Base-by-base conservation (phyloP, 202 grass and related monocot genomes). In the Zoysia matrella region DNA sequence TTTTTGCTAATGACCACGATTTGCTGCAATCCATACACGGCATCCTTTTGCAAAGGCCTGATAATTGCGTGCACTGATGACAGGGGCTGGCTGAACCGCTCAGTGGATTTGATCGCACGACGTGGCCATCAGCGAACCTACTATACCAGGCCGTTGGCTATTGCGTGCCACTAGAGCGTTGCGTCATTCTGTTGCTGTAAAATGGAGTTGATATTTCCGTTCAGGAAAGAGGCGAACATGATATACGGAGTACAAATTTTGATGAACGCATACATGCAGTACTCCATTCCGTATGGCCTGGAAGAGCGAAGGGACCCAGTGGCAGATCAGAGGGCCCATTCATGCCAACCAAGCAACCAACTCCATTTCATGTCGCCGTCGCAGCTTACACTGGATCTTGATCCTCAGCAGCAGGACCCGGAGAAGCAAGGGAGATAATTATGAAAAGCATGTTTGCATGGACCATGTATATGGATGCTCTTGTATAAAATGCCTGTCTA, bases 291-390 rank as follows among this genome's bases (percentile, higher is more conserved):
- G 82, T 41, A 83, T 60, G 49, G 69, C 40, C 18, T 67, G 42
- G 1, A 36, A 47, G 60, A 61, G 43, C 6, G 16, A 16, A 85
- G 42, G 69, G 73, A 18, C 60, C 60, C 42, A 66, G 18, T 63
- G 75, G 69, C 83, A 73, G 69, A 47, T 67, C 18, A 67, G 62
- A 51, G 61, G 22, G 58, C 53, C 42, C 8, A 52, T 49, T 47
- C 11, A 64, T 67, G 61, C 81, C 22, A 22, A 22, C 22, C 22
- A 22, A 22, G 22, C 75, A 72, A 58, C 75, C 68, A 67, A 79
- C 72, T 83, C 68, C 83, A 85, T 14, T 78, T 67, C 83, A 73
- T 85, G 69, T 60, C 83, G 62, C 22, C 83, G 52, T 11, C 60
- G 52, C 49, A 86, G 52, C 83, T 86, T 74, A 74, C 76, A 80